Evolutionary conservation across 202 grass and related monocot genomes (phyloP).

Genomic region (Setaria italica): DNA sequence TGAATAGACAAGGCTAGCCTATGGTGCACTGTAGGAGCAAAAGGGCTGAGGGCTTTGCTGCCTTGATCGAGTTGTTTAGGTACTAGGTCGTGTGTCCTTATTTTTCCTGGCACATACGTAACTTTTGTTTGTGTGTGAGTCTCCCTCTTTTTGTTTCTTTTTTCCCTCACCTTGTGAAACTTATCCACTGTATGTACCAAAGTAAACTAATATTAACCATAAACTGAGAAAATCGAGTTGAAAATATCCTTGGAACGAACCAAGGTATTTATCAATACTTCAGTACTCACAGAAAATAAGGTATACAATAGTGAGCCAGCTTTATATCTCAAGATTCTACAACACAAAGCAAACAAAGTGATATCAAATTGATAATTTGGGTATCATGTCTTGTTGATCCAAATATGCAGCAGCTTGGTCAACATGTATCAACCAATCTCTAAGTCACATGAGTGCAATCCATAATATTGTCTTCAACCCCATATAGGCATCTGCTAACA

Average conservation of each 20-base stretch:
- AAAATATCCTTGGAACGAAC: neutral
- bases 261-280: neutral
- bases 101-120: neutral
- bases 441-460: neutral
- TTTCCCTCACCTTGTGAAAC: neutral
- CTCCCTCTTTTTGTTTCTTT: neutral
- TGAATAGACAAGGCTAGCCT: neutral
- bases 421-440: conserved; percentile 15
- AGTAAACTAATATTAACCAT: conserved; percentile 26
- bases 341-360: conserved; percentile 6
- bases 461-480: conserved; percentile 2
- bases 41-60: neutral
- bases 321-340: conserved; percentile 18
- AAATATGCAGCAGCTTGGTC: neutral
- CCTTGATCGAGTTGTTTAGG: neutral
- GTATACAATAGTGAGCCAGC: neutral
- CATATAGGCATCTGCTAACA: neutral
- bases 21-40: neutral
- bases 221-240: neutral
- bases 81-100: neutral
- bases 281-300: conserved; percentile 15
- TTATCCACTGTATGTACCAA: neutral
- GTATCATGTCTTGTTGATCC: conserved; percentile 6
- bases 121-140: neutral
- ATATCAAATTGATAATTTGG: conserved; percentile 12